A percentile compares a stretch with the other conserved stretches of the same genome.
Conservation (phyloP, 2,329 filamentous ascomycete genomes). For the Nigrospora oryzae region DNA sequence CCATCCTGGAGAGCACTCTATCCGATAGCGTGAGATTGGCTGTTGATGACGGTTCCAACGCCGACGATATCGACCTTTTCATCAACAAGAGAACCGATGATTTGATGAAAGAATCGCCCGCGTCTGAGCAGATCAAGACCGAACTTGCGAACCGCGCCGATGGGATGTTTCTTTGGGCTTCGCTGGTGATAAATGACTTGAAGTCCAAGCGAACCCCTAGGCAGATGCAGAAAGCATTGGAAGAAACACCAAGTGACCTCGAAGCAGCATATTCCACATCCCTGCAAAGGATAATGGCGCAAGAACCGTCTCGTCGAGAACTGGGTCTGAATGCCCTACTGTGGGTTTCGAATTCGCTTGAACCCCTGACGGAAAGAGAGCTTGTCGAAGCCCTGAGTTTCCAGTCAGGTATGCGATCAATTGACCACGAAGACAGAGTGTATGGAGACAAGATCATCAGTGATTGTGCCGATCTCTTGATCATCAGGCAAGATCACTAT, state of each 20-base stretch:
- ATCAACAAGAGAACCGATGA: neutral
- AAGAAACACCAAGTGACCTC: neutral
- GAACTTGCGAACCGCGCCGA: neutral
- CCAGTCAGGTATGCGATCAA: neutral
- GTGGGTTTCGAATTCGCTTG: neutral
- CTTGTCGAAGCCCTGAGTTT: neutral
- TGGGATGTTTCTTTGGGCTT: neutral
- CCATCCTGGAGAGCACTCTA: neutral
- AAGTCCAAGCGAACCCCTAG: neutral
- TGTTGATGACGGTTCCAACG: neutral
- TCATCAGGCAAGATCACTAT: neutral
- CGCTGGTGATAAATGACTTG: neutral
- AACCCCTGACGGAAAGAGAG: neutral
- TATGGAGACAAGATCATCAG: neutral
- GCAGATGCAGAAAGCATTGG: neutral
- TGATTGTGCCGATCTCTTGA: neutral
- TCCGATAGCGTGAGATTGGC: neutral
- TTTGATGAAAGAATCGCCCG: neutral
- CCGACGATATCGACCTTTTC: neutral
- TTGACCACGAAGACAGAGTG: neutral
- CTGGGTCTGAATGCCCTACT: neutral
- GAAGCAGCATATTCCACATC: neutral
- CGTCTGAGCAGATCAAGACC: neutral
- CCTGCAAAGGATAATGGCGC: neutral
- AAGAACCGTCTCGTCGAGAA: neutral